Evolutionary conservation across 441 rosid genomes (phyloP).

Genomic region (Omphalea diandra): DNA sequence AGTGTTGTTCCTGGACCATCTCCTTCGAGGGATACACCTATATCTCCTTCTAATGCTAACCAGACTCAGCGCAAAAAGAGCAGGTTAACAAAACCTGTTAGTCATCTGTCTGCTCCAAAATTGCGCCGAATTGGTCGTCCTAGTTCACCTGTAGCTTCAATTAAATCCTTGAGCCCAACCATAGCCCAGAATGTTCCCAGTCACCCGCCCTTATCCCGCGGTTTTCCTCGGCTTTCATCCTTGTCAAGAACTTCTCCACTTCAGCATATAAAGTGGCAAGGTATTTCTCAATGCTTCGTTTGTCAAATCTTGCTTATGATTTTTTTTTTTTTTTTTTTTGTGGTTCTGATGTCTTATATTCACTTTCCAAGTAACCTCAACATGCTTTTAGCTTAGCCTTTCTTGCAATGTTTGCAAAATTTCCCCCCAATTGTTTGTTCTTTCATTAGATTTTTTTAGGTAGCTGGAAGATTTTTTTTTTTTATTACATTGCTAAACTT

Average conservation of each 20-base stretch:
- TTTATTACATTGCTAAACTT: neutral
- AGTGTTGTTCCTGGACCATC: slow-evolving; percentile 16
- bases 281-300: slow-evolving; percentile 10
- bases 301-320: neutral
- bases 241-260: neutral
- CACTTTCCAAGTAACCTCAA: neutral
- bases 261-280: slow-evolving; percentile 17
- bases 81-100: neutral
- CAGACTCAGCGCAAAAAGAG: slow-evolving; percentile 7
- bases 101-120: slow-evolving; percentile 1
- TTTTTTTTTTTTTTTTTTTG: no score
- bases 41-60: slow-evolving; percentile 3
- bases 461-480: neutral
- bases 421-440: neutral
- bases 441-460: no score
- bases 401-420: neutral
- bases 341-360: neutral
- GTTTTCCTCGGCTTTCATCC: neutral
- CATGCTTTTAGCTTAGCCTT: neutral
- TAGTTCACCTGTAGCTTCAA: neutral
- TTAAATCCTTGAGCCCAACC: neutral
- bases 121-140: neutral
- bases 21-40: slow-evolving; percentile 22
- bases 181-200: neutral
- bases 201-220: neutral